These are phyloP conservation scores for Trametes pubescens DNA, from an alignment of 1,284 basidiomycete genomes.

Conservation along the genomic window DNA sequence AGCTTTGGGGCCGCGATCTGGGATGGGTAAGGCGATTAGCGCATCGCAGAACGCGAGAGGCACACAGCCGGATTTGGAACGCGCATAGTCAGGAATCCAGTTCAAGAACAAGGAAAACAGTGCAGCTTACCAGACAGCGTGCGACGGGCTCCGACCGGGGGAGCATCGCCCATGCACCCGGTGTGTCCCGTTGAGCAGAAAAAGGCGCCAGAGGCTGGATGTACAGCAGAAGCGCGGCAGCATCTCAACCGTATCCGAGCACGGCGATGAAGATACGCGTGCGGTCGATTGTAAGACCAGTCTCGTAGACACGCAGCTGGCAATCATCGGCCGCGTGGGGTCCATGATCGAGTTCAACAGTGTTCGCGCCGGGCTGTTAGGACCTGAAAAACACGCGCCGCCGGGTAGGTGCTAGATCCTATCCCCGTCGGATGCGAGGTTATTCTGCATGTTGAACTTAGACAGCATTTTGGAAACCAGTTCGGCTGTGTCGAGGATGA, in stretches of 20 bases:
- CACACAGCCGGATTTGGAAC: neutral
- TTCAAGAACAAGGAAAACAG: neutral
- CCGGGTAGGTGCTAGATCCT: neutral
- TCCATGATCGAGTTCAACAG: neutral
- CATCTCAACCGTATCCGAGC: constrained; percentile 3
- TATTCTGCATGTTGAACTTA: too few relatives aligned
- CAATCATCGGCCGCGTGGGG: neutral
- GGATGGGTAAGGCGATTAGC: constrained; percentile 11
- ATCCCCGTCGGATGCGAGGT: too few relatives aligned
- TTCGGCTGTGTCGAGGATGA: neutral
- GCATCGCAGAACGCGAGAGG: neutral
- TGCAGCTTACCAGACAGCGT: constrained; percentile 3
- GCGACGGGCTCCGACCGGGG: neutral
- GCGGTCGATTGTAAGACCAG: neutral
- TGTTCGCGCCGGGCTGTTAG: neutral
- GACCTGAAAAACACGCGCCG: neutral
- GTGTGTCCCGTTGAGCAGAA: neutral
- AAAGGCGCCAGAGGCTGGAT: neutral
- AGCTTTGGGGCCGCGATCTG: neutral
- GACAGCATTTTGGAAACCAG: too few relatives aligned
- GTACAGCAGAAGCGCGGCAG: constrained; percentile 11
- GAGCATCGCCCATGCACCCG: constrained; percentile 10
- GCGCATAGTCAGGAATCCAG: neutral
- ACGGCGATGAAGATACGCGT: constrained; percentile 6
- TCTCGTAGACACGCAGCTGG: too few relatives aligned